Percentiles rank a stretch among this genome's conserved stretches.
Evolutionary conservation across 2,329 filamentous ascomycete species (phyloP).

Genomic region (Mariannaea sp.): DNA sequence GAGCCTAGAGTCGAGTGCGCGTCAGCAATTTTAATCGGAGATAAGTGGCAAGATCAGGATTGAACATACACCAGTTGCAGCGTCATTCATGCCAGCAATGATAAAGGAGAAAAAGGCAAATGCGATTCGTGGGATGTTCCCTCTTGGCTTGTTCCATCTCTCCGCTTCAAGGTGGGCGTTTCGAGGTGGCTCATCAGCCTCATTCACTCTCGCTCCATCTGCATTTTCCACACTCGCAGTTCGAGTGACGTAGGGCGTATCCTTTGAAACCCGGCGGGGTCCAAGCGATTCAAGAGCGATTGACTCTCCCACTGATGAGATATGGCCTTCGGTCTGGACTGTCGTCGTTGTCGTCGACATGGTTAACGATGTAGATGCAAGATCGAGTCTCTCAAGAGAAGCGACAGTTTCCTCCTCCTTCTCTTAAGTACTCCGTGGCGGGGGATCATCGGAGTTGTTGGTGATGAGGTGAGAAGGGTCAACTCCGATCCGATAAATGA

Average conservation of each 20-base stretch:
- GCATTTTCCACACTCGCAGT: slow-evolving; percentile 9
- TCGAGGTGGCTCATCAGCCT: slow-evolving; percentile 30
- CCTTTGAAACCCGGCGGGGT: background rate
- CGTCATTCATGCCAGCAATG: slow-evolving; percentile 67
- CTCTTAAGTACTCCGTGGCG: no score
- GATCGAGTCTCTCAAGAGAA: background rate
- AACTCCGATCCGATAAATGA: background rate
- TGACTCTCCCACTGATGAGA: background rate
- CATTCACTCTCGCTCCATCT: background rate
- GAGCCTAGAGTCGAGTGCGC: slow-evolving; percentile 24
- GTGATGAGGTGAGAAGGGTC: no score
- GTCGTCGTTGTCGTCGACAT: slow-evolving; percentile 1
- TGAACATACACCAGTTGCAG: slow-evolving; percentile 57
- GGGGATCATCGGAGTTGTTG: no score
- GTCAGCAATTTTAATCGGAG: background rate
- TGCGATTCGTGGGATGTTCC: slow-evolving; percentile 39
- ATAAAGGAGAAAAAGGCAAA: slow-evolving; percentile 63
- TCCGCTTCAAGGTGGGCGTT: slow-evolving; percentile 38
- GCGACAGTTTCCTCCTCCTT: no score
- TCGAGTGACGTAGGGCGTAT: background rate
- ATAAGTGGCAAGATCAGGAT: accelerated
- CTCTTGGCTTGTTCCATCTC: slow-evolving; percentile 45
- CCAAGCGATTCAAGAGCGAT: slow-evolving; percentile 1
- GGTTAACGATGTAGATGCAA: background rate
- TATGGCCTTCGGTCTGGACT: background rate